phyloP scores from a whole-genome alignment of 495 filamentous ascomycete genomes.

The Schizothecium vesticola region DNA sequence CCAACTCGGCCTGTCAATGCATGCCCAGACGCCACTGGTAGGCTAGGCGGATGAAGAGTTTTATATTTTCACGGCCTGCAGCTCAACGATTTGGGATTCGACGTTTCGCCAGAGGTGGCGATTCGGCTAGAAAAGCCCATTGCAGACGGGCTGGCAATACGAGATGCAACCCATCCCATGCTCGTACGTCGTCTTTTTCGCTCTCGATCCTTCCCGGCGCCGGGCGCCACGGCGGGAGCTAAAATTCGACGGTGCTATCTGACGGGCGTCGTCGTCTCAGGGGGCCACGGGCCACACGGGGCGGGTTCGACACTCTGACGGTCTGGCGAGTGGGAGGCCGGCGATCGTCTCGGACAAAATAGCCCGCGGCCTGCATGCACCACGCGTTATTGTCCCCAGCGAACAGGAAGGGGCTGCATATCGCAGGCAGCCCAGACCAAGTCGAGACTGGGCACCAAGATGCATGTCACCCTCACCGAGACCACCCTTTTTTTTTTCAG shows the following conservation, averaged over 20 bases:
- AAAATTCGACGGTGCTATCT: background rate
- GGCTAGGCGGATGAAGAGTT: conserved; percentile 8
- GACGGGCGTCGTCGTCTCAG: background rate
- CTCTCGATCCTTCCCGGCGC: background rate
- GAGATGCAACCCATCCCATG: background rate
- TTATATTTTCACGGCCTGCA: conserved; percentile 6
- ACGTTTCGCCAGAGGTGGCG: conserved; percentile 5
- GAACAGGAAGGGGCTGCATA: conserved; percentile 5
- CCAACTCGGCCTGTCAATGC: conserved; percentile 5
- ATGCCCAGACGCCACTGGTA: conserved; percentile 7
- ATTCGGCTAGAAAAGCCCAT: background rate
- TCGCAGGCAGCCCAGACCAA: conserved; percentile 6
- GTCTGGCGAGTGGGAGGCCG: background rate
- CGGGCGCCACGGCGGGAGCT: background rate
- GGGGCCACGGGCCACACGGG: background rate
- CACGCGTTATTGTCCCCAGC: conserved; percentile 5
- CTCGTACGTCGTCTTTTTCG: background rate
- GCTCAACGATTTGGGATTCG: background rate
- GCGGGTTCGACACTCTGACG: background rate
- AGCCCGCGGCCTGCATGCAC: conserved; percentile 6
- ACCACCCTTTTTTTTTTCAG: background rate
- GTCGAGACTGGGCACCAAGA: background rate
- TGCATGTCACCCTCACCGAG: conserved; percentile 10
- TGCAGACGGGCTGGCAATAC: background rate
- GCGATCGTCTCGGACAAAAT: conserved; percentile 9